These are phyloP conservation scores for Musa schizocarpa DNA, from an alignment of 176 grass and related monocot species.

Conservation along the genomic window DNA sequence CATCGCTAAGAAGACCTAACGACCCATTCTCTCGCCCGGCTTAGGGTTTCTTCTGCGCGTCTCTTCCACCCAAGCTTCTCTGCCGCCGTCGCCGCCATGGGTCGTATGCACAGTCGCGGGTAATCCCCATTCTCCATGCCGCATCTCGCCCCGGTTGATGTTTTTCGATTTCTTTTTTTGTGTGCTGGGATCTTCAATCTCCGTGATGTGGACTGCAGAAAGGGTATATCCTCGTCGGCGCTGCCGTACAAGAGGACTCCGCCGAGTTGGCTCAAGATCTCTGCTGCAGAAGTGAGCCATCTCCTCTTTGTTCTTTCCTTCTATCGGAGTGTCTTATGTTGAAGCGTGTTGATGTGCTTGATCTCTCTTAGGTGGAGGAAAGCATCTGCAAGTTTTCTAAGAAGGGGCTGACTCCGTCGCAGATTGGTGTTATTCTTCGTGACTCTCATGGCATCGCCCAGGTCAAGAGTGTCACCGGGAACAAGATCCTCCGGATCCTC, in stretches of 20 bases:
- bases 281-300: background rate
- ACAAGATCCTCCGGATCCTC: background rate
- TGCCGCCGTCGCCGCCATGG: background rate
- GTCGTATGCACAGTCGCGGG: constrained; percentile 1
- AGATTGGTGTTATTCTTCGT: constrained; percentile 2
- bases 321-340: too few relatives aligned
- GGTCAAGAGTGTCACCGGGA: background rate
- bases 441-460: background rate
- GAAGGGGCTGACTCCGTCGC: background rate
- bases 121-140: background rate
- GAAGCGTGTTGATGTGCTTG: background rate
- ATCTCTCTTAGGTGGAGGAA: background rate
- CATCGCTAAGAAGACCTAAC: too few relatives aligned
- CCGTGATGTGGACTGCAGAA: background rate
- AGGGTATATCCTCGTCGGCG: constrained; percentile 15
- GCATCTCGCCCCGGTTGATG: too few relatives aligned
- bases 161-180: too few relatives aligned
- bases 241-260: constrained; percentile 14
- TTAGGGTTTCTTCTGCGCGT: background rate
- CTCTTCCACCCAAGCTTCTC: background rate
- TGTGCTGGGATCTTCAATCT: background rate
- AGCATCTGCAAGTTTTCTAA: background rate
- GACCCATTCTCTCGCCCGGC: too few relatives aligned
- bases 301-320: background rate
- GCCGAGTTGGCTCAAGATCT: constrained; percentile 16